Conservation (phyloP, 208 protist genomes). For the Vickermania ingenoplastis region DNA sequence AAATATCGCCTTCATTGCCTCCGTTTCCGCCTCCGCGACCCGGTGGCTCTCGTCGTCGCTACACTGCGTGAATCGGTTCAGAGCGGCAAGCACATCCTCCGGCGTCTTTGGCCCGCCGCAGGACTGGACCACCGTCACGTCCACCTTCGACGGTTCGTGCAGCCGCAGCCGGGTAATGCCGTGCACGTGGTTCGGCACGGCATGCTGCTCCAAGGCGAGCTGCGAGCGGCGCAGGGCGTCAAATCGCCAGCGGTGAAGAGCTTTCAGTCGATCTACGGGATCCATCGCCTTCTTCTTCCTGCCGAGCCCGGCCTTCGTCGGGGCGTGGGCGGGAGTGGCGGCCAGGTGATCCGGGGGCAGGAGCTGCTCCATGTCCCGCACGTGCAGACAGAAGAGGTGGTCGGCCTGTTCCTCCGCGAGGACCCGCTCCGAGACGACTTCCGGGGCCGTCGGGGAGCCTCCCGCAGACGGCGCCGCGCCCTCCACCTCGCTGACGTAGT, state of each 20-base stretch:
- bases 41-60: background rate
- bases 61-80: slow-evolving; percentile 3
- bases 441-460: background rate
- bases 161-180: slow-evolving; percentile 69
- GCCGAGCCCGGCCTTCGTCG: background rate
- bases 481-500: slow-evolving; percentile 55
- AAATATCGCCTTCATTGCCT: slow-evolving; percentile 3
- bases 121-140: slow-evolving; percentile 35
- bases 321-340: background rate
- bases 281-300: slow-evolving; percentile 7
- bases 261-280: slow-evolving; percentile 39
- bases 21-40: slow-evolving; percentile 7
- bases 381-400: slow-evolving; percentile 63
- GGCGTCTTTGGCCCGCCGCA: slow-evolving; percentile 11
- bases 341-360: slow-evolving; percentile 56
- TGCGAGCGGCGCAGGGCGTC: slow-evolving; percentile 22
- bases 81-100: slow-evolving; percentile 9
- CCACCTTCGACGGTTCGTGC: slow-evolving; percentile 34
- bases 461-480: slow-evolving; percentile 12
- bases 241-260: slow-evolving; percentile 50
- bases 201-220: slow-evolving; percentile 33
- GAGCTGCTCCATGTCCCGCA: slow-evolving; percentile 76
- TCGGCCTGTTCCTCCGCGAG: slow-evolving; percentile 57
- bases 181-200: slow-evolving; percentile 42
- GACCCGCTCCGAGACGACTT: slow-evolving; percentile 21